These are phyloP conservation scores for Coemansia sp. DNA, from an alignment of 192 early-diverging fungal genomes.

Conservation along the genomic window DNA sequence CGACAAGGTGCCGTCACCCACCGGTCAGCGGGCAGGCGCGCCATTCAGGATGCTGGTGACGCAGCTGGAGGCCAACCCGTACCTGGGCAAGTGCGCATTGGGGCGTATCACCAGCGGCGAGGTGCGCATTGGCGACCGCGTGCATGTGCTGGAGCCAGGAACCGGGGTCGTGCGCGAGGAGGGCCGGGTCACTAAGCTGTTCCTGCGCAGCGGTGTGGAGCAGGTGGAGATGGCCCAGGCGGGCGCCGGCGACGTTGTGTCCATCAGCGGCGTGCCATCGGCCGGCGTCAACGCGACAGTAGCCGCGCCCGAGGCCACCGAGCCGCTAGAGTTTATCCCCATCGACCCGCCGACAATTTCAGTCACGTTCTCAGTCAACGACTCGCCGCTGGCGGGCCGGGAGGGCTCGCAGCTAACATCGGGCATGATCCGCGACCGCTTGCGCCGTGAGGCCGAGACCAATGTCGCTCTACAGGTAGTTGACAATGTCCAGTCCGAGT, in stretches of 20 bases:
- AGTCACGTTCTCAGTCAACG: constrained; percentile 81
- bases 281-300: constrained; percentile 78
- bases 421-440: constrained; percentile 68
- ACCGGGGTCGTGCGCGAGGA: constrained; percentile 59
- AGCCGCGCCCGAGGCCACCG: constrained; percentile 49
- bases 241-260: constrained; percentile 78
- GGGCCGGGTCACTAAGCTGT: constrained; percentile 69
- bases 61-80: constrained; percentile 77
- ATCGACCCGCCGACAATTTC: constrained; percentile 82
- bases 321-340: constrained; percentile 68
- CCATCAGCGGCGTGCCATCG: constrained; percentile 67
- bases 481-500: constrained; percentile 58
- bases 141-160: constrained; percentile 65
- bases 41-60: constrained; percentile 83
- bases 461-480: constrained; percentile 75
- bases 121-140: constrained; percentile 65
- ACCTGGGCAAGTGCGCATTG: constrained; percentile 76
- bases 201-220: constrained; percentile 68
- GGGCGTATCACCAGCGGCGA: constrained; percentile 68
- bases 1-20: constrained; percentile 60
- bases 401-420: constrained; percentile 74
- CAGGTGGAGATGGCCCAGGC: constrained; percentile 65
- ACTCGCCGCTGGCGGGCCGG: constrained; percentile 76
- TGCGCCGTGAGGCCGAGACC: constrained; percentile 71
- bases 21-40: constrained; percentile 51